Conservation (phyloP, 306 rosid genomes). For the Comarum palustre region DNA sequence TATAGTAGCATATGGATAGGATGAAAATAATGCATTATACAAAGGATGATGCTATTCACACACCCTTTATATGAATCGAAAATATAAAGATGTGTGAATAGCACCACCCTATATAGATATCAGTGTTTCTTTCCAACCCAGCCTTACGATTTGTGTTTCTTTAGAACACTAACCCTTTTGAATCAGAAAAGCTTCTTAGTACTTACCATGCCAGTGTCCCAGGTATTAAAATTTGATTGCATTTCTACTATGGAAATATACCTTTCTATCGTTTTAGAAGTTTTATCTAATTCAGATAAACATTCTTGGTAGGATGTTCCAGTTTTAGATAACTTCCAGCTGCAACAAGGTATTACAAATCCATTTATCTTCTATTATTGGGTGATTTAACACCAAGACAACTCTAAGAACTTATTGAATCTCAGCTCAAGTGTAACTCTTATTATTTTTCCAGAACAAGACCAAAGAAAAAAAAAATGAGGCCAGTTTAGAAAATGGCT, state of each 20-base stretch:
- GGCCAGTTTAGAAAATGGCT: not conserved
- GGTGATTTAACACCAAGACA: not conserved
- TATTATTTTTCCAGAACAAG: no score
- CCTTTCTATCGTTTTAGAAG: not conserved
- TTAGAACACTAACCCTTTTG: not conserved
- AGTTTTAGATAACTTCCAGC: not conserved
- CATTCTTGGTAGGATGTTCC: not conserved
- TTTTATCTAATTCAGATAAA: no score
- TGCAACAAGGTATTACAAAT: not conserved
- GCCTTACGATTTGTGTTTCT: not conserved
- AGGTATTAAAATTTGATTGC: not conserved
- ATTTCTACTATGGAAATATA: not conserved
- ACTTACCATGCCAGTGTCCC: not conserved
- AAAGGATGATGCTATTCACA: no score
- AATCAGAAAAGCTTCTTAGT: not conserved
- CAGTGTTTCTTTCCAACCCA: not conserved
- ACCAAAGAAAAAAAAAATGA: no score
- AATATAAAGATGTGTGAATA: no score
- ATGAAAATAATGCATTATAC: not conserved
- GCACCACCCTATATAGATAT: no score
- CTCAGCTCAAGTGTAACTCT: no score
- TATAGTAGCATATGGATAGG: not conserved
- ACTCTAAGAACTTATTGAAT: no score
- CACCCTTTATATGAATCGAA: no score
- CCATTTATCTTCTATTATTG: not conserved